These are phyloP conservation scores for Leishmania lainsoni DNA, from an alignment of 208 protist species.

Conservation along the genomic window DNA sequence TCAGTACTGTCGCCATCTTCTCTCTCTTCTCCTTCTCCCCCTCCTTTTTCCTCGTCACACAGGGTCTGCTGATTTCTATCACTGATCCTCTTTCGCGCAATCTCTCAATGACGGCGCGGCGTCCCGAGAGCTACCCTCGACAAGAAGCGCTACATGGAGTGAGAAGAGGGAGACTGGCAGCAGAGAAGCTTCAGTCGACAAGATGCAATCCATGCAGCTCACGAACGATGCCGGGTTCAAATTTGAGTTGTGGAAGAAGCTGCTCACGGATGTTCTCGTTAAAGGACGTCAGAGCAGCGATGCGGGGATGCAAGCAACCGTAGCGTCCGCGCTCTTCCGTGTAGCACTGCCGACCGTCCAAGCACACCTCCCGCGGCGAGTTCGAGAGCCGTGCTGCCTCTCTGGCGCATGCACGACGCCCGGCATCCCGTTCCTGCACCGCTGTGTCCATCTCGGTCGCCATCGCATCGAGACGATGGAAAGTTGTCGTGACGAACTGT, in stretches of 20 bases:
- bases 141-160: neutral
- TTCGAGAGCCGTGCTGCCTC: slow-evolving; percentile 55
- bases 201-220: slow-evolving; percentile 46
- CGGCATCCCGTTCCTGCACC: slow-evolving; percentile 34
- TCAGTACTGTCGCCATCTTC: neutral
- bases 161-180: neutral
- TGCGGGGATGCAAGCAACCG: neutral
- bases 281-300: neutral
- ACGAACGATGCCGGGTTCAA: slow-evolving; percentile 81
- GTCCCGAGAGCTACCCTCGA: slow-evolving; percentile 3
- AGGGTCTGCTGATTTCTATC: neutral
- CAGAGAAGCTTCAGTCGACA: slow-evolving; percentile 14
- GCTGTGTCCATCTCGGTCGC: slow-evolving; percentile 31
- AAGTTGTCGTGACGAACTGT: slow-evolving; percentile 58
- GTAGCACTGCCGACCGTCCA: slow-evolving; percentile 46
- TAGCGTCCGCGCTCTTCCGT: slow-evolving; percentile 30
- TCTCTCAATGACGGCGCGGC: neutral
- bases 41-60: neutral
- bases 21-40: neutral
- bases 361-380: slow-evolving; percentile 41
- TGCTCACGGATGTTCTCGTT: slow-evolving; percentile 20
- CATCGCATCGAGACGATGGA: slow-evolving; percentile 21
- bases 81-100: neutral
- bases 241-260: slow-evolving; percentile 65
- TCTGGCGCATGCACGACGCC: slow-evolving; percentile 46